Base-by-base conservation (phyloP, 2,329 filamentous ascomycete genomes). In the Parastagonospora nodorum region DNA sequence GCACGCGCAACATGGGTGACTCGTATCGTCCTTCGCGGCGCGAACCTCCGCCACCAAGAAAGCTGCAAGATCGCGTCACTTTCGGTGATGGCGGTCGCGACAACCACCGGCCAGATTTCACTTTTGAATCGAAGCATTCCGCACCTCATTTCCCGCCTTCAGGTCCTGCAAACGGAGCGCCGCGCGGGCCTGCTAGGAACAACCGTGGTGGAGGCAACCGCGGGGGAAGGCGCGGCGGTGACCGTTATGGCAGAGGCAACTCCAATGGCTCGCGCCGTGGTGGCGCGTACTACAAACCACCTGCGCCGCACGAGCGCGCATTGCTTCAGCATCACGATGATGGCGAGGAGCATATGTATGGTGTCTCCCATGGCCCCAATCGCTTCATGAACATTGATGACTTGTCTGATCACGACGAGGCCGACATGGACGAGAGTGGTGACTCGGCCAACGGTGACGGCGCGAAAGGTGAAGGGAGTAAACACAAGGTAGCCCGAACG, bases 341-440 rank as follows among this genome's bases (percentile, higher is more conserved):
- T 16, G 68, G 70, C 24, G 77, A 71, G 2, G 78, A 81, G 62
- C 77, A 74, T 45, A 62, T 77, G 39, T 61, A 73, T 29, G 78
- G 78, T 49, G 77, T 80, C 64, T 67, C 68, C 11, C 66, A 74
- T 12, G 72, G 71, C 16, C 61, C 71, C 11, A 67, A 71, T 38
- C 73, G 73, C 29, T 81, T 80, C 58, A 68, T 68, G 40, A 59
- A 72, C 30, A 53, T 71, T 27, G 69, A 74, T 8, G 74, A 78
- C 31, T 49, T 77, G 14, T 72, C 71, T n/a, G 73, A 73, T 30
- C 71, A 72, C 42, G 71, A 73, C 19, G 61, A 64, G 41, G 64
- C 60, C 33, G 69, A 71, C 8, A 72, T 68, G 56, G 68, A 72
- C 1, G 65, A 66, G 27, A 64, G 58, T 43, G 66, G 69, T 38